Conservation (phyloP, 805 yeast species). For the Blastobotrys terrestris region DNA sequence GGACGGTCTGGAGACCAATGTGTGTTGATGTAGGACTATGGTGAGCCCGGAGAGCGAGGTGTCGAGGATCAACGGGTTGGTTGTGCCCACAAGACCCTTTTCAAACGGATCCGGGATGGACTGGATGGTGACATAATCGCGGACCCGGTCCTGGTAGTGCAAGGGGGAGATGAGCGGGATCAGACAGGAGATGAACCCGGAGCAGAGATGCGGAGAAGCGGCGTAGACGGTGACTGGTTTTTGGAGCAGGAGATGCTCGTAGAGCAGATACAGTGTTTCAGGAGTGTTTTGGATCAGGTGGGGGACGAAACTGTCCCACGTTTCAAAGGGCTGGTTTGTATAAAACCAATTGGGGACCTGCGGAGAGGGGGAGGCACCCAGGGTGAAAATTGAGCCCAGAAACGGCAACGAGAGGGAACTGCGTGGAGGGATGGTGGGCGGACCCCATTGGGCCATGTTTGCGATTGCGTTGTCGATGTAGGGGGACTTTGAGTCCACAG, state of each 20-base stretch:
- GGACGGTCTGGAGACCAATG: background rate
- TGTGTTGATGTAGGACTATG: background rate
- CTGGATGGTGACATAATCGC: conserved; percentile 25
- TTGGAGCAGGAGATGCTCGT: conserved; percentile 18
- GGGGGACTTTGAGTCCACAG: conserved; percentile 19
- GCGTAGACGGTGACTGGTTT: conserved; percentile 18
- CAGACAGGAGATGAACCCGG: conserved; percentile 15
- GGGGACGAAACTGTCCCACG: conserved; percentile 13
- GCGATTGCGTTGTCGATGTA: conserved; percentile 21
- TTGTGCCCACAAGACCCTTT: conserved; percentile 18
- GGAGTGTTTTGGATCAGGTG: conserved; percentile 4
- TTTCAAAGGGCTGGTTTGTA: conserved; percentile 10
- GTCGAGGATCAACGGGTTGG: conserved; percentile 22
- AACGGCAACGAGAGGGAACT: conserved; percentile 15
- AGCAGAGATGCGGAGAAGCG: conserved; percentile 20
- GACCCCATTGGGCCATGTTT: conserved; percentile 20
- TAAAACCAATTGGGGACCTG: background rate
- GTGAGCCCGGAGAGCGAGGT: conserved; percentile 2
- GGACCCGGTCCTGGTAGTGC: conserved; percentile 11
- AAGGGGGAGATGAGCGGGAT: conserved; percentile 21
- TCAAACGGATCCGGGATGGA: conserved; percentile 8
- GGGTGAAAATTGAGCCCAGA: conserved; percentile 11
- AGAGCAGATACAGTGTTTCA: conserved; percentile 20
- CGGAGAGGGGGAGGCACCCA: conserved; percentile 11
- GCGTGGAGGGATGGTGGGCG: conserved; percentile 14